Base-by-base conservation (phyloP, 2,329 filamentous ascomycete genomes). In the Colletotrichum lindemuthianum region DNA sequence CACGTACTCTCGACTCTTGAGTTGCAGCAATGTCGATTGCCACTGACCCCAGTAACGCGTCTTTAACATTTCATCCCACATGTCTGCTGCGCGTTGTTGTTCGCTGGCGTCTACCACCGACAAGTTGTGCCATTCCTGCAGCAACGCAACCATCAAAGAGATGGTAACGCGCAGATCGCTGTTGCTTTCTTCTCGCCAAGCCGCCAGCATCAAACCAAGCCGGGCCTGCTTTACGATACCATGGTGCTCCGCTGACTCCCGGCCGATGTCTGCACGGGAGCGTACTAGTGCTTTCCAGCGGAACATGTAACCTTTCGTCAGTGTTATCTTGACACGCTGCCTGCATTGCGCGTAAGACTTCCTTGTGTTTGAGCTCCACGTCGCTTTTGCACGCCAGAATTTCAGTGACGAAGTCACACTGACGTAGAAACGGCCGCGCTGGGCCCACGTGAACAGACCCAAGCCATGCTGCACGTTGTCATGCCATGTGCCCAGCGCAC, bases 41-140 rank as follows among this genome's bases (percentile, higher is more conserved):
- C 67, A 68, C 32, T 67, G 66, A 10, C 57, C 60, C 65, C 65
- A 68, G 7, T 65, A 54, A 11, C 57, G 60, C n/a, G 61, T 49
- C 39, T 65, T 65, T 10, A 65, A 47, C 9, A 15, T 50, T 10
- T 44, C 51, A 11, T 39, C 43, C 67, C 67, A 67, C 9, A 44
- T 44, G 24, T 49, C 40, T 8, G 32, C 39, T 11, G 43, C 53
- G 36, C 48, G 60, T 13, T 33, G 37, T 10, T 60, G 50, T 32
- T 43, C 24, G 33, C 12, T 57, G 3, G n/a, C 45, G 32, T 47
- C 49, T 8, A 56, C 48, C 36, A 64, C 43, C 3, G 57, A 59
- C 24, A 65, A 54, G 15, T 39, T 52, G 9, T 48, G 50, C 69
- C 69, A 71, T 43, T 69, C 61, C 12, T 52, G 41, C 11, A 68